Evolutionary conservation across 495 filamentous ascomycete species (phyloP), one percentile per base, ranked within the genome.

Genomic region (Podospora comata): DNA sequence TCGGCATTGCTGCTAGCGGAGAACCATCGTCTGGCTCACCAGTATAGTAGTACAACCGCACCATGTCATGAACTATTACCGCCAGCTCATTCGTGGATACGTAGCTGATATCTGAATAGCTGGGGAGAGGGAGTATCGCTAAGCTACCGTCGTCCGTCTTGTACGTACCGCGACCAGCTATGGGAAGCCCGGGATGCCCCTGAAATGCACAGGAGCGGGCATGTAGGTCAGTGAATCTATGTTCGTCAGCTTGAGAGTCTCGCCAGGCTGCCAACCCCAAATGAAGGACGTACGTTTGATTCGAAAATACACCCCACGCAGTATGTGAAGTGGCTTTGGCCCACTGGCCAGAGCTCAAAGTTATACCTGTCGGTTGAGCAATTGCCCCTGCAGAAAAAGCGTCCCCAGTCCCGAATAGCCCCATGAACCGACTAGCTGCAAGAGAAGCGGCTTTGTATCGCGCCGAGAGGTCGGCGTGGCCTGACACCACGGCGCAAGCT

Each of bases 11-110:
- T 13, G 20, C 13, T 18, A 28, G 23, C 16, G 27, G 16, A 28
- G 16, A 26, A 18, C 59, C 5, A 32, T 18, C 59, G 11, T 32
- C 59, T 13, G 20, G 23, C 18, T 32, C 23, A 9, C 16, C 59
- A 18, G 20, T 32, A 16, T 20, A 20, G 56, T 58, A 58, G 7
- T 28, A 32, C 23, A 32, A 4, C 27, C 32, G 19, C 6, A n/a
- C 27, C 16, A 61, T 61, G 23, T 32, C 59, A 32, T 61, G 59
- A 27, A 61, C 28, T 18, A 61, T 61, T 7, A 61, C 15, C 16
- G 23, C 20, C 7, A 61, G 15, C 27, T 61, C 59, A 61, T 18
- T 27, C 59, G 30, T 32, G 4, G 4, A 11, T 2, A 61, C 27
- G 23, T 13, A 61, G 27, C 59, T 28, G 59, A 27, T 27, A 16